These are phyloP conservation scores for Polytrichum commune DNA, from an alignment of 225 moss, liverwort and hornwort species.

Conservation along the genomic window DNA sequence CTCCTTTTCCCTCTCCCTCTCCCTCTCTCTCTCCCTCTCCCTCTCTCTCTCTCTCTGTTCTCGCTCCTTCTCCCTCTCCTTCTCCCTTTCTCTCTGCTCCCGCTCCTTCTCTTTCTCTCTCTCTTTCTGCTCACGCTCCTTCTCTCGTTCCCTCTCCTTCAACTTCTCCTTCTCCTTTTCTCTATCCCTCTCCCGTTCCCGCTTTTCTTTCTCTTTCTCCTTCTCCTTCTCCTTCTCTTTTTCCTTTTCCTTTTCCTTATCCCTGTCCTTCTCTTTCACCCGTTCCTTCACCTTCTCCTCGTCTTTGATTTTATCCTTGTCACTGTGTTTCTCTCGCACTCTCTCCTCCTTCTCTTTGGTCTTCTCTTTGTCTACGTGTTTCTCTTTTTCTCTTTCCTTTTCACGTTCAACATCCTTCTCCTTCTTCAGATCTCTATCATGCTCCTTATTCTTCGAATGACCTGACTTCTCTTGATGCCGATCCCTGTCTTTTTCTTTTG, in stretches of 20 bases:
- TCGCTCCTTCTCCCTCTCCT: constrained; percentile 32
- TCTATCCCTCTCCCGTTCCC: constrained; percentile 47
- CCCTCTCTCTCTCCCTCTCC: constrained; percentile 34
- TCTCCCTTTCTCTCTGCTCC: constrained; percentile 30
- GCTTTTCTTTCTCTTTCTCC: constrained; percentile 22
- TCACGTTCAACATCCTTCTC: too few relatives aligned
- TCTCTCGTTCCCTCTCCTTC: constrained; percentile 31
- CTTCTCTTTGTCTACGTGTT: constrained; percentile 51
- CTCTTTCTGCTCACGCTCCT: constrained; percentile 34
- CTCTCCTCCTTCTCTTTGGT: constrained; percentile 56
- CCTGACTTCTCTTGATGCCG: constrained; percentile 39
- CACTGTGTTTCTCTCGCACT: constrained; percentile 27
- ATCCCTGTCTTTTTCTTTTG: constrained; percentile 41
- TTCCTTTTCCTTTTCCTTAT: constrained; percentile 36
- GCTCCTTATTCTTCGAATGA: constrained; percentile 47
- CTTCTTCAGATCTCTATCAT: constrained; percentile 44
- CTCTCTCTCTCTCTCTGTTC: constrained; percentile 31
- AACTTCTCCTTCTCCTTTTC: constrained; percentile 46
- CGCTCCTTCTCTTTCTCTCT: constrained; percentile 32
- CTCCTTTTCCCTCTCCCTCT: constrained; percentile 34
- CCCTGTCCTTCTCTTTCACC: constrained; percentile 45
- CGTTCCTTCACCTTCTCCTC: constrained; percentile 34
- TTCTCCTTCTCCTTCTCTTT: constrained; percentile 45
- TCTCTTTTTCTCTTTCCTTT: constrained; percentile 19
- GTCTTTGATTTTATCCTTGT: constrained; percentile 22